Base-by-base conservation (phyloP, 495 filamentous ascomycete species). In the Daldinia vernicosa region DNA sequence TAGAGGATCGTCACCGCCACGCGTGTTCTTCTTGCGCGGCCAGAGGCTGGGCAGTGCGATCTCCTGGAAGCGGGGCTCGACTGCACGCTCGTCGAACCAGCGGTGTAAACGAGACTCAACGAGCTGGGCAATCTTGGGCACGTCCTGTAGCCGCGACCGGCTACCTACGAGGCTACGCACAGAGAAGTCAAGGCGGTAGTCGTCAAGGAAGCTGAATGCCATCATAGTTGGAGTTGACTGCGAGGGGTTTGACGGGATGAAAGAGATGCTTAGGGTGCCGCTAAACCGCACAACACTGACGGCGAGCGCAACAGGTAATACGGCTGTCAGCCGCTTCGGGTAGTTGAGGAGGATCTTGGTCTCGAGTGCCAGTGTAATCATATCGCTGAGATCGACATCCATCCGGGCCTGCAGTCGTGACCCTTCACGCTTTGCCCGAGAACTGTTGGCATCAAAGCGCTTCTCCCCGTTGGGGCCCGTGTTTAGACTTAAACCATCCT, bases 61-160 rank as follows among this genome's bases (percentile, higher is more conserved):
- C 60, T 98, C 93, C 76, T 99, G 95, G 67, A 99, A 97, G 26
- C 93, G 86, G 9, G 95, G 95, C 80, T 98, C 95, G 2, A 99
- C 95, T 60, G 92, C 93, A 32, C 95, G 89, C 75, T 98, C 95
- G 77, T 99, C 95, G 71, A 99, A 97, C 95, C 95, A 99, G 27
- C 91, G 89, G 76, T 98, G 95, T 6, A 99, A 85, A 7, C 95
- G 87, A 5, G 90, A 89, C 79, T 99, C 95, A 40, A 99, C 90
- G 3, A 99, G 85, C 76, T 98, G 94, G 0, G 96, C 96, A 55
- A 99, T 96, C 78, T 99, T 99, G 11, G 95, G 95, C 12, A 99
- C 93, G 81, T 99, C 96, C 77, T 98, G 95, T 11, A 99, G 82
- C 19, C 96, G 84, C 37, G 90, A 93, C 30, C 96, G 89, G 32